Conservation (phyloP, 2,329 filamentous ascomycete species). For the Aspergillus quadrilineatus region DNA sequence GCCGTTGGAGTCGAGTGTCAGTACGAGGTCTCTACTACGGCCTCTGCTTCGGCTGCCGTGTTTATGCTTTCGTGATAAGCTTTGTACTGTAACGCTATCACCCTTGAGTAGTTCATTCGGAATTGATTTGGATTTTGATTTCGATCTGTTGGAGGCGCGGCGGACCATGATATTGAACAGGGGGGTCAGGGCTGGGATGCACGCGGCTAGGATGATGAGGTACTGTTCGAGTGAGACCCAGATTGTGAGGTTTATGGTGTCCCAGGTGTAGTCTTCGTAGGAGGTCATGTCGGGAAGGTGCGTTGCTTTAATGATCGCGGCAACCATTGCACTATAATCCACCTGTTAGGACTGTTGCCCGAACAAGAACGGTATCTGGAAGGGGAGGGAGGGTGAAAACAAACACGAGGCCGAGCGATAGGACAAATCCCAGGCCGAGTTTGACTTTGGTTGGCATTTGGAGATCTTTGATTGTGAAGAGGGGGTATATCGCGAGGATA, state of each 20-base stretch:
- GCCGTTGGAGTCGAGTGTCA: neutral
- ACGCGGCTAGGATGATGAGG: slow-evolving; percentile 17
- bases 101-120: neutral
- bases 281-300: slow-evolving; percentile 7
- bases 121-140: neutral
- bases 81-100: neutral
- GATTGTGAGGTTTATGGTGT: slow-evolving; percentile 11
- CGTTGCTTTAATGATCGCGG: slow-evolving; percentile 16
- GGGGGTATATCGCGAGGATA: slow-evolving; percentile 13
- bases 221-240: slow-evolving; percentile 18
- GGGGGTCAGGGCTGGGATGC: slow-evolving; percentile 14
- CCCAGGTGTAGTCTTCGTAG: slow-evolving; percentile 11
- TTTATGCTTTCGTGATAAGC: too few relatives aligned
- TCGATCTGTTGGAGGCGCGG: neutral
- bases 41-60: neutral
- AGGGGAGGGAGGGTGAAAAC: neutral
- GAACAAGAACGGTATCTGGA: neutral
- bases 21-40: neutral
- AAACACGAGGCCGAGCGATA: slow-evolving; percentile 18
- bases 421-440: slow-evolving; percentile 12
- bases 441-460: slow-evolving; percentile 18
- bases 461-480: slow-evolving; percentile 11
- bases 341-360: neutral
- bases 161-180: slow-evolving; percentile 12
- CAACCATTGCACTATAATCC: slow-evolving; percentile 14